Percentiles rank a stretch among this genome's conserved stretches.
Evolutionary conservation across 2,329 filamentous ascomycete species (phyloP).

Genomic region (Colletotrichum higginsianum): DNA sequence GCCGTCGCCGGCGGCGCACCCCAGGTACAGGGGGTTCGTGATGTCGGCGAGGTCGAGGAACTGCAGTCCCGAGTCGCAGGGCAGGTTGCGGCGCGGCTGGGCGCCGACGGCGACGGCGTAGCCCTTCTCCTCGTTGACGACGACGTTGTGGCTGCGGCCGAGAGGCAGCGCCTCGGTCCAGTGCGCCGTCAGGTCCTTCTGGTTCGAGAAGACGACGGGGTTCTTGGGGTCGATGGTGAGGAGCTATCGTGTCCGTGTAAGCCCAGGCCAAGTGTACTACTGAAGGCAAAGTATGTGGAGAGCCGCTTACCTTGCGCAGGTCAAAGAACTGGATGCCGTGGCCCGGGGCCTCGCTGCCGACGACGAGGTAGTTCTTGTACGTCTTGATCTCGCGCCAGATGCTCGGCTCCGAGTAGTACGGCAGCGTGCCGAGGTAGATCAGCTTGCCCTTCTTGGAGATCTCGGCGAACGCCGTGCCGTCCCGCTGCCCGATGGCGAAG

Average conservation of each 20-base stretch:
- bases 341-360: slow-evolving; percentile 56
- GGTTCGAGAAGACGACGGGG: slow-evolving; percentile 48
- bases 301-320: slow-evolving; percentile 58
- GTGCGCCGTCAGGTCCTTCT: slow-evolving; percentile 49
- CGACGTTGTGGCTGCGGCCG: slow-evolving; percentile 63
- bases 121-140: slow-evolving; percentile 60
- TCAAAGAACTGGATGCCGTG: slow-evolving; percentile 74
- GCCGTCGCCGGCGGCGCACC: slow-evolving; percentile 68
- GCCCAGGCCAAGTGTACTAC: neutral
- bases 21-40: slow-evolving; percentile 66
- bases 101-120: slow-evolving; percentile 63
- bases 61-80: slow-evolving; percentile 67
- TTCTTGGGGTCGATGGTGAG: slow-evolving; percentile 57
- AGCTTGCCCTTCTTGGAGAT: slow-evolving; percentile 56
- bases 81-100: slow-evolving; percentile 53
- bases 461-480: slow-evolving; percentile 61
- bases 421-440: slow-evolving; percentile 58
- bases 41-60: slow-evolving; percentile 71
- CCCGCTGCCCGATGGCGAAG: slow-evolving; percentile 56
- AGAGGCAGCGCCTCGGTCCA: slow-evolving; percentile 51
- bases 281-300: neutral
- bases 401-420: slow-evolving; percentile 50
- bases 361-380: slow-evolving; percentile 49
- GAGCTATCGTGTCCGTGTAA: slow-evolving; percentile 47
- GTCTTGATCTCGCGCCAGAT: slow-evolving; percentile 56